These are phyloP conservation scores for Botryotinia calthae DNA, from an alignment of 2,329 filamentous ascomycete species.

Conservation along the genomic window DNA sequence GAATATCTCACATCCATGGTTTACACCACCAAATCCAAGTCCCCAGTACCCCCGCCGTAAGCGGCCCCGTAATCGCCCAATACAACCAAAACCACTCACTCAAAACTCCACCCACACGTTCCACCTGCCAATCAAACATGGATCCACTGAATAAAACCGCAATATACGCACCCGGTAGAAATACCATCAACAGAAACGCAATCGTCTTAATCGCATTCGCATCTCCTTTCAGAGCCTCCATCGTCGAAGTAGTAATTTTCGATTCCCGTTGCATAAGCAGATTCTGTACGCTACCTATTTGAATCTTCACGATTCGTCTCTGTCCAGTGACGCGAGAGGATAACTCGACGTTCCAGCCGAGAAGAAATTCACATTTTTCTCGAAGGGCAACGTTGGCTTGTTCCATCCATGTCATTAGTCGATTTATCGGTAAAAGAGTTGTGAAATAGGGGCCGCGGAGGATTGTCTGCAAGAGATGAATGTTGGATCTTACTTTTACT, in stretches of 20 bases:
- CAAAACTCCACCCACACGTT: background rate
- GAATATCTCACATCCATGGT: background rate
- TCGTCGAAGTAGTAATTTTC: background rate
- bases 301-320: conserved; percentile 2
- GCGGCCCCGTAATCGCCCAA: conserved; percentile 11
- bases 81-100: conserved; percentile 18
- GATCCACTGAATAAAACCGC: conserved; percentile 3
- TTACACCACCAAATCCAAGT: conserved; percentile 2
- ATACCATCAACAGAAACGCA: background rate
- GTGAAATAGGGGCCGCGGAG: background rate
- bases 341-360: conserved; percentile 10
- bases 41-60: background rate
- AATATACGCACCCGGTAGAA: background rate
- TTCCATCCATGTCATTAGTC: conserved; percentile 1
- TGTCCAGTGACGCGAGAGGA: background rate
- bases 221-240: background rate
- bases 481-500: conserved; percentile 3
- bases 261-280: conserved; percentile 2
- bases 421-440: background rate
- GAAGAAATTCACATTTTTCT: conserved; percentile 11
- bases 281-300: background rate
- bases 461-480: background rate
- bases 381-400: background rate
- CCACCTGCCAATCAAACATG: conserved; percentile 14
- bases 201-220: conserved; percentile 5